These are phyloP conservation scores for Pseudocercospora fijiensis DNA, from an alignment of 2,329 filamentous ascomycete genomes.

Conservation along the genomic window DNA sequence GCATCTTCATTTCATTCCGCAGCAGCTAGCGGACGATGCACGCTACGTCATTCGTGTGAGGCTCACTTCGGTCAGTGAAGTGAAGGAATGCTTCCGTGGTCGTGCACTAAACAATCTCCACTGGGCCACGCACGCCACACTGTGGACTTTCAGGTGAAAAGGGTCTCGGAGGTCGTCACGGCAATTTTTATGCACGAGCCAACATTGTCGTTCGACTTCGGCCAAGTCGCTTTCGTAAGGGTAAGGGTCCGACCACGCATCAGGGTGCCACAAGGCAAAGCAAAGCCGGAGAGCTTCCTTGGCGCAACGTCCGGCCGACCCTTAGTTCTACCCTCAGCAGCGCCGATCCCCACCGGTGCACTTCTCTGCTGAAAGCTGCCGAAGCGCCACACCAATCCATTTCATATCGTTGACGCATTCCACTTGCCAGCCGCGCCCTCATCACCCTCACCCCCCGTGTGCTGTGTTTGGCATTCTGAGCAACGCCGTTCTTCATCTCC, in stretches of 20 bases:
- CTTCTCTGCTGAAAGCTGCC: conserved; percentile 3
- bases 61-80: neutral
- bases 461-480: neutral
- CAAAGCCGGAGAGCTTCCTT: neutral
- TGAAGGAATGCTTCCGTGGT: neutral
- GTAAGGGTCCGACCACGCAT: neutral
- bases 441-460: neutral
- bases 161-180: neutral
- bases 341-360: neutral
- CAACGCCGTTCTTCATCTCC: too few relatives aligned
- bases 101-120: neutral
- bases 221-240: neutral
- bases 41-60: neutral
- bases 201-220: neutral
- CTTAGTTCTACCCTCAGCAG: neutral
- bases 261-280: neutral
- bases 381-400: conserved; percentile 1
- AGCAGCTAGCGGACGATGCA: neutral
- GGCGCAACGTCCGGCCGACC: neutral
- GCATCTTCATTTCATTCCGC: too few relatives aligned
- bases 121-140: neutral
- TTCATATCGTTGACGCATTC: neutral
- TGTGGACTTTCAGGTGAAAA: conserved; percentile 3
- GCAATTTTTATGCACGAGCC: neutral
- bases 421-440: neutral